Base-by-base conservation (phyloP, 2,329 filamentous ascomycete genomes). In the Fusarium pseudoanthophilum region DNA sequence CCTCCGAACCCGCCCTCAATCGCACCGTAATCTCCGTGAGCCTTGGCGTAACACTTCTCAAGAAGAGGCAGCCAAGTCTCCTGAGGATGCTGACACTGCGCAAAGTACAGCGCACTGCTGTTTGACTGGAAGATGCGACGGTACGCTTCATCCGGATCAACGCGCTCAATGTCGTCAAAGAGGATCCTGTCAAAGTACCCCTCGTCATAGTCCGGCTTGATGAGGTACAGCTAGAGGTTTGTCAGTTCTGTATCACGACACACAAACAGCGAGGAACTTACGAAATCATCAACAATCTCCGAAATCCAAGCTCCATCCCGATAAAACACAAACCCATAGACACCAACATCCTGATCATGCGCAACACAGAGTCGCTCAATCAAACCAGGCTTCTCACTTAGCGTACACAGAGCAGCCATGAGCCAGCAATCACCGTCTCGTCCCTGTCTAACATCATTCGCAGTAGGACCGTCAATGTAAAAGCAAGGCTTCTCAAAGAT, bases 261-360 rank as follows among this genome's bases (percentile, higher is more conserved):
- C 39, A 15, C 20, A 16, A 28, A 4, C 10, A 11, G n/a, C 14
- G 14, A 1, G 20, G 11, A n/a, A 49, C 55, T 1, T 73, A 85
- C 83, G 72, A 88, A 88, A 76, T 89, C 87, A 61, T 89, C 87
- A 45, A 89, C 87, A 73, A 89, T 87, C 78, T 88, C 87, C 2
- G 85, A 88, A 72, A 87, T 84, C 87, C 93, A 95, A 80, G 93
- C 92, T 26, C 92, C 92, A 75, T 95, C 93, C 74, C 93, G 88
- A 81, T 93, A 90, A 78, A 96, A 95, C 16, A 96, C 93, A 74
- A 96, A 96, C 2, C 94, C 94, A 75, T 96, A 96, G 2, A 95
- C 93, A 18, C 93, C 93, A 7, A 95, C 89, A 37, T 89, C 85
- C 78, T 93, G 89, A 73, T 96, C 89, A 18, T 89, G 88, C 10